Percentiles rank a stretch among this genome's conserved stretches.
phyloP scores from a whole-genome alignment of 1,284 basidiomycete genomes.

The Tilletia indica region DNA sequence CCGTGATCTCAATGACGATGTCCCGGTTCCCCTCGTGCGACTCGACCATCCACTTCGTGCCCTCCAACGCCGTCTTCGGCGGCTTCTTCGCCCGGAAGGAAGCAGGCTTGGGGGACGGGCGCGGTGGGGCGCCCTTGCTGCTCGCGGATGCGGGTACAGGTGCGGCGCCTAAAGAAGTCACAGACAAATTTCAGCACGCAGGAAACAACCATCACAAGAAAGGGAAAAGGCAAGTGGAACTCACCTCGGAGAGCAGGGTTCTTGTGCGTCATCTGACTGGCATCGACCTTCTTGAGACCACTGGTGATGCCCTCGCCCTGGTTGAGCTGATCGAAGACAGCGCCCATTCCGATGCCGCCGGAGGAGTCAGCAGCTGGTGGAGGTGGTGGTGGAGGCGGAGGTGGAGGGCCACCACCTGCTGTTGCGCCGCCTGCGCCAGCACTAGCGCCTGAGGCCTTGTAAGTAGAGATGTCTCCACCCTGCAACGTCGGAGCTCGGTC shows the following conservation, averaged over 20 bases:
- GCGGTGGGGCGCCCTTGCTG: conserved; percentile 38
- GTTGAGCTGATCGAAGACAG: conserved; percentile 91
- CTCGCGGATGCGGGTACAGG: neutral
- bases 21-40: conserved; percentile 80
- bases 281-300: conserved; percentile 86
- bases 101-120: conserved; percentile 39
- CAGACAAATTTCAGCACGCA: no score
- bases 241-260: conserved; percentile 76
- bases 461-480: conserved; percentile 34
- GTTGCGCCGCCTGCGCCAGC: conserved; percentile 21
- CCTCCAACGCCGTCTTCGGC: conserved; percentile 82
- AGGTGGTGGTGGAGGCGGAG: conserved; percentile 59
- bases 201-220: no score
- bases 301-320: conserved; percentile 86
- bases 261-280: conserved; percentile 98
- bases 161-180: no score
- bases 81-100: conserved; percentile 71
- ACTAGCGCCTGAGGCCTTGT: conserved; percentile 21
- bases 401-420: conserved; percentile 61
- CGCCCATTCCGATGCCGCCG: conserved; percentile 65
- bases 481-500: conserved; percentile 34
- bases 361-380: conserved; percentile 59
- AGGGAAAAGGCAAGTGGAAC: conserved; percentile 60
- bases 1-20: conserved; percentile 74
- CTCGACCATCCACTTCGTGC: conserved; percentile 95